Percentiles rank a stretch among this genome's conserved stretches.
Conservation (phyloP, 2,329 filamentous ascomycete species). For the Triangularia setosa region DNA sequence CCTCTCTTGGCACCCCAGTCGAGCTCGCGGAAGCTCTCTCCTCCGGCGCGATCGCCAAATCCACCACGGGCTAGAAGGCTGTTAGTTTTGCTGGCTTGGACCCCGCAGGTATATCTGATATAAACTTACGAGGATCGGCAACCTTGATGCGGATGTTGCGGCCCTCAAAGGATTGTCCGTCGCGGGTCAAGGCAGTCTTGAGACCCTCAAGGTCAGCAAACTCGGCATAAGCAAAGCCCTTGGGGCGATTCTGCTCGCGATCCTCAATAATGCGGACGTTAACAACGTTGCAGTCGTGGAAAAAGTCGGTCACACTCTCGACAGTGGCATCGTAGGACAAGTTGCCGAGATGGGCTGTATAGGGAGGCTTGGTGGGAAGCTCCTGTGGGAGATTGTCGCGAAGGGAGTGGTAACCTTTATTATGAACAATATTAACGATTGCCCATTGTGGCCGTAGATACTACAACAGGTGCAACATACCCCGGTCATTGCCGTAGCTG, state of each 20-base stretch:
- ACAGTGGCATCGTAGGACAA: constrained; percentile 90
- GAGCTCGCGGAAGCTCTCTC: constrained; percentile 49
- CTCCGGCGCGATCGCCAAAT: constrained; percentile 45
- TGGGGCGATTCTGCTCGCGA: constrained; percentile 86
- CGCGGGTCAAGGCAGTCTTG: constrained; percentile 82
- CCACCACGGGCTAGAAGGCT: constrained; percentile 70
- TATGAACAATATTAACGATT: constrained; percentile 13
- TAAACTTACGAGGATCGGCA: constrained; percentile 89
- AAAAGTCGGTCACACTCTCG: constrained; percentile 80
- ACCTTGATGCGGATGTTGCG: constrained; percentile 90
- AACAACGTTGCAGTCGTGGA: constrained; percentile 76
- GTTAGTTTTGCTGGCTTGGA: constrained; percentile 33
- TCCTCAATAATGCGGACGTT: constrained; percentile 97
- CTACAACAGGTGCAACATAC: constrained; percentile 31
- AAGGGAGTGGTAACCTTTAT: constrained; percentile 49
- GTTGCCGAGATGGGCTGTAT: constrained; percentile 93
- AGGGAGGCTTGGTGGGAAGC: constrained; percentile 88
- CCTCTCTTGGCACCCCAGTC: constrained; percentile 26
- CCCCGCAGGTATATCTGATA: neutral
- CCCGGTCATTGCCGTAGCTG: constrained; percentile 37
- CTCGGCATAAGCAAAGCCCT: constrained; percentile 97
- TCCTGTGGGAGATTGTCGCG: constrained; percentile 70
- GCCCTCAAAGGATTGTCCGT: constrained; percentile 78
- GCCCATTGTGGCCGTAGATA: neutral
- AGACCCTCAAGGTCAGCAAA: constrained; percentile 84